Conservation (phyloP, 306 rosid species). For the Dalbergia oliveri region DNA sequence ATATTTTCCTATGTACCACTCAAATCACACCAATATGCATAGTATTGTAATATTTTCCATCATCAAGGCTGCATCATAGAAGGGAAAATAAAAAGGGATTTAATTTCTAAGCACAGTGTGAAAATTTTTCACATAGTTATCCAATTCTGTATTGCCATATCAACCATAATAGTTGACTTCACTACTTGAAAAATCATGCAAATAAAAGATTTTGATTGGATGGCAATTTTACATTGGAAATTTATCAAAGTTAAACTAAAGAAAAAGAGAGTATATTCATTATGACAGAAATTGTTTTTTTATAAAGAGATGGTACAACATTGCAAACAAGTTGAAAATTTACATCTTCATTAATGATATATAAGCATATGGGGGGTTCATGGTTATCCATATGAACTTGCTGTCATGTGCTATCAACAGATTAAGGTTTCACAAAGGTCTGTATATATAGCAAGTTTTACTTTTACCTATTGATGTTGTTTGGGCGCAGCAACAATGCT, state of each 20-base stretch:
- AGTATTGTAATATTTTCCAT: constrained; percentile 26
- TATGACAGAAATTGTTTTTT: constrained; percentile 39
- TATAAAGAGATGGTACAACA: constrained; percentile 29
- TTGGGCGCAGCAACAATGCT: constrained; percentile 63
- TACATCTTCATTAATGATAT: constrained; percentile 59
- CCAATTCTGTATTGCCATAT: no score
- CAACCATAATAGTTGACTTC: no score
- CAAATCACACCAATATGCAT: constrained; percentile 27
- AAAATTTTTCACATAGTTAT: no score
- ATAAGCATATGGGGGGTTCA: constrained; percentile 42
- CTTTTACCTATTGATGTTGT: constrained; percentile 63
- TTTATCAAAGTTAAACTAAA: no score
- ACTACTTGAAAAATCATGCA: no score
- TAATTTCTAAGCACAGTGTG: no score
- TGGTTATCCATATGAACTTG: constrained; percentile 43
- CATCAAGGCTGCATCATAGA: constrained; percentile 35
- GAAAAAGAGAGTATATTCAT: not conserved
- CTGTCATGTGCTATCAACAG: constrained; percentile 39
- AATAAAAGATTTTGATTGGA: no score
- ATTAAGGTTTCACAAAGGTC: constrained; percentile 36
- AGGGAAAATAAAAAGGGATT: not conserved
- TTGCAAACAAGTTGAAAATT: constrained; percentile 37
- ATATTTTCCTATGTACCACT: constrained; percentile 25
- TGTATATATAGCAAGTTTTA: not conserved
- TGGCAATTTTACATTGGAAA: no score